Evolutionary conservation across 768 basidiomycete species (phyloP), one percentile per base, ranked within the genome.

Genomic region (Suillus weaverae): DNA sequence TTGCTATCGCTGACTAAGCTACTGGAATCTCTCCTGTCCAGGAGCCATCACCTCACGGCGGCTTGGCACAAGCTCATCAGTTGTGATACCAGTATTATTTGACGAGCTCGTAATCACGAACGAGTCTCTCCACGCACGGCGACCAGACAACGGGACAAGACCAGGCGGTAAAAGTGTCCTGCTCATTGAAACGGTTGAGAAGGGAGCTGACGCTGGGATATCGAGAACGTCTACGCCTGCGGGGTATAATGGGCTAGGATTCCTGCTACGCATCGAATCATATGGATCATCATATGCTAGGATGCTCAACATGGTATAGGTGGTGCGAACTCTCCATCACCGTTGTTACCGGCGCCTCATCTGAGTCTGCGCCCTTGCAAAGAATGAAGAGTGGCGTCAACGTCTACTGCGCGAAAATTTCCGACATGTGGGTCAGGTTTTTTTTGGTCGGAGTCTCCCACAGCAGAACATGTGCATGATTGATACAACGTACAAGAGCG

Each of bases 151-250:
- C 1, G 72, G 64, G 2, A 66, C 64, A 22, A 83, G 76, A 26
- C 83, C 82, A 16, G 79, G 81, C 5, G 82, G 81, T 44, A 72
- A 63, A 4, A 64, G 59, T 30, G 60, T 33, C 6, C 77, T 70
- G 10, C 74, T 73, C n/a, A 77, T 78, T 20, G 67, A 64, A 18
- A 78, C 78, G 9, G 77, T 75, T 16, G 84, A 79, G 5, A 84
- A 76, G 9, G 88, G 84, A 10, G 81, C 75, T 0, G 90, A 90
- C 0, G 81, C 87, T 0, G 87, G 86, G 32, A 81, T 74, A 66
- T 88, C 87, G 0, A 88, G 79, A 39, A 83, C 73, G 66, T 88
- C 87, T 11, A 80, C 66, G 11, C 71, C 71, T 30, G 22, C 5
- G 39, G 69, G 71, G 4, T 76, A 70, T 54, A 64, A 73, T 30